phyloP scores from a whole-genome alignment of 2,329 filamentous ascomycete species.

The Penicillium verrucosum region DNA sequence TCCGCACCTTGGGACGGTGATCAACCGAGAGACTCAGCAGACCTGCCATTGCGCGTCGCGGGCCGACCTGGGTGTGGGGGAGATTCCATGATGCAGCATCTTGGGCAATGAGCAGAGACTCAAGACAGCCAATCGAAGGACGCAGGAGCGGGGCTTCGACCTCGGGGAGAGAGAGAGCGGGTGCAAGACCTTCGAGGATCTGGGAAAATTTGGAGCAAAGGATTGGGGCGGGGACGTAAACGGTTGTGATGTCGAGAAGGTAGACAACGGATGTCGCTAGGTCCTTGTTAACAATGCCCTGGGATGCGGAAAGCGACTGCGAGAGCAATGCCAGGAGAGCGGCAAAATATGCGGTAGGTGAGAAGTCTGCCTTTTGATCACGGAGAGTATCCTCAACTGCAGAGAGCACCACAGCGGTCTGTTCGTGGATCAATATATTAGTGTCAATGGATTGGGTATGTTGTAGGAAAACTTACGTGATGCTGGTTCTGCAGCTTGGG shows the following conservation, averaged over 20 bases:
- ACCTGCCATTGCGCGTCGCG: slow-evolving; percentile 80
- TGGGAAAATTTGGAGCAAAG: slow-evolving; percentile 93
- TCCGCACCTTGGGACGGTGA: slow-evolving; percentile 86
- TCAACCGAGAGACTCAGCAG: slow-evolving; percentile 82
- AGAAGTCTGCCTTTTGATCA: slow-evolving; percentile 78
- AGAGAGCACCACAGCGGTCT: slow-evolving; percentile 70
- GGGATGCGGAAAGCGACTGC: slow-evolving; percentile 63
- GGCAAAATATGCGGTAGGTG: slow-evolving; percentile 89
- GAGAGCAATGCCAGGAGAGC: slow-evolving; percentile 85
- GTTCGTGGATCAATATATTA: slow-evolving; percentile 9
- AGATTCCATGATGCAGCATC: slow-evolving; percentile 86
- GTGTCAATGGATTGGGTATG: neutral
- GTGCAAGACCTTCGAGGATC: slow-evolving; percentile 82
- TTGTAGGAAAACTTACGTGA: slow-evolving; percentile 58
- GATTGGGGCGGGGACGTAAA: slow-evolving; percentile 77
- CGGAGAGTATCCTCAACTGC: slow-evolving; percentile 91
- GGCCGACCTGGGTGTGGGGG: slow-evolving; percentile 76
- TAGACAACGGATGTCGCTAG: slow-evolving; percentile 85
- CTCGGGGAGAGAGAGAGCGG: slow-evolving; percentile 73
- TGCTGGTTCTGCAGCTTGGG: slow-evolving; percentile 95
- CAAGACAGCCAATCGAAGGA: slow-evolving; percentile 87
- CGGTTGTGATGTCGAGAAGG: slow-evolving; percentile 87
- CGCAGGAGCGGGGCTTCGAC: slow-evolving; percentile 83
- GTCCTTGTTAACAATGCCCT: slow-evolving; percentile 72
- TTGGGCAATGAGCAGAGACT: slow-evolving; percentile 86